Percentiles rank a stretch among this genome's conserved stretches.
Evolutionary conservation across 83 land plant genomes (phyloP).

Genomic region (Diphasiastrum complanatum): DNA sequence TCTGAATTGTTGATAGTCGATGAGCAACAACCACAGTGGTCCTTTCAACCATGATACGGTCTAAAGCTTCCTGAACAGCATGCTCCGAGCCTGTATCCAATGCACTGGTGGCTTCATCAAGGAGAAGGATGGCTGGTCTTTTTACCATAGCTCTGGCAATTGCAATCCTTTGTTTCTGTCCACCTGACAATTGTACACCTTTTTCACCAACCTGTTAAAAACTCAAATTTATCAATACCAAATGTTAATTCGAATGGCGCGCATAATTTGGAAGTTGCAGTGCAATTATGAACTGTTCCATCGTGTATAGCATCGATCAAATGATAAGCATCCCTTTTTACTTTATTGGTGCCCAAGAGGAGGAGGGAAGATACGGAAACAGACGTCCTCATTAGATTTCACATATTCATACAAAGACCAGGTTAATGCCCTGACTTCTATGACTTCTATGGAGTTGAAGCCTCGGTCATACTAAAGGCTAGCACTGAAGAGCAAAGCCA

Average conservation of each 20-base stretch:
- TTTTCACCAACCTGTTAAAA: conserved; percentile 74
- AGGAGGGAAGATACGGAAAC: too few species aligned
- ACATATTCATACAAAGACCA: too few species aligned
- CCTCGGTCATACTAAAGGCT: too few species aligned
- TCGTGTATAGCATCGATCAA: too few species aligned
- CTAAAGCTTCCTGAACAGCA: conserved; percentile 84
- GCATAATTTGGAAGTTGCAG: conserved; percentile 5
- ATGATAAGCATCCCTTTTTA: too few species aligned
- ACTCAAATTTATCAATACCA: neutral
- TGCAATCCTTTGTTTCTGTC: conserved; percentile 88
- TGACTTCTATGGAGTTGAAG: too few species aligned
- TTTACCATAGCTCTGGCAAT: conserved; percentile 82
- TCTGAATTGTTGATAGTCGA: conserved; percentile 67
- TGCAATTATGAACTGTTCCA: conserved; percentile 25
- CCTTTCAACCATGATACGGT: conserved; percentile 79
- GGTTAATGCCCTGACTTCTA: too few species aligned
- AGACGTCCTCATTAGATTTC: too few species aligned
- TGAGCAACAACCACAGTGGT: conserved; percentile 91
- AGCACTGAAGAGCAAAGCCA: too few species aligned
- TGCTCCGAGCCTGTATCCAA: conserved; percentile 89
- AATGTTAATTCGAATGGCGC: neutral
- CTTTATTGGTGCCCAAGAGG: too few species aligned
- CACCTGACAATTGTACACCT: conserved; percentile 85
- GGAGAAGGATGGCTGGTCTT: conserved; percentile 72
- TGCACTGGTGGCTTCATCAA: conserved; percentile 96